phyloP scores from a whole-genome alignment of 306 rosid genomes.

The Ammopiptanthus mongolicus region DNA sequence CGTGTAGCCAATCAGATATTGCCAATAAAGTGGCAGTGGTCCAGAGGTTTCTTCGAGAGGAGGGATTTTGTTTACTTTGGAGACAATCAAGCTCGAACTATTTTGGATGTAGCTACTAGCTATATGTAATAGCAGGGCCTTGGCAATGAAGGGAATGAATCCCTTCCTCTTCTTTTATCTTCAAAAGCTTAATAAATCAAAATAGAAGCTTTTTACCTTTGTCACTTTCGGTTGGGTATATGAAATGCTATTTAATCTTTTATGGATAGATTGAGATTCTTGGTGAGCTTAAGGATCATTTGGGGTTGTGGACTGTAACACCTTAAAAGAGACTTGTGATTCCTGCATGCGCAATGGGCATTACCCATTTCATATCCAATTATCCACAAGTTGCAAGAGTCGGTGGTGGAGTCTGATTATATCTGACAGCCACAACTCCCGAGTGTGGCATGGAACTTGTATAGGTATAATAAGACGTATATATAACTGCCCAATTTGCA shows the following conservation, averaged over 20 bases:
- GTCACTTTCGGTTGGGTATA: background rate
- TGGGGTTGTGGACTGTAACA: too few relatives aligned
- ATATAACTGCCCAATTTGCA: conserved; percentile 16
- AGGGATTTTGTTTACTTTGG: background rate
- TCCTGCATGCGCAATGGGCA: conserved; percentile 8
- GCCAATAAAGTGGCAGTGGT: background rate
- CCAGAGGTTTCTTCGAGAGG: background rate
- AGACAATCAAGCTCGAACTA: background rate
- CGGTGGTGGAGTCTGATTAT: background rate
- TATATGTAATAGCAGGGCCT: background rate
- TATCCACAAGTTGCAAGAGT: background rate
- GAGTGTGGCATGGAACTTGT: background rate
- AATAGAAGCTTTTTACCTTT: background rate
- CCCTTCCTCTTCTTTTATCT: background rate
- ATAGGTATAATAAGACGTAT: background rate
- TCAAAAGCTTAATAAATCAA: background rate
- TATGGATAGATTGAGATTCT: conserved; percentile 11
- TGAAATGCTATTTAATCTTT: background rate
- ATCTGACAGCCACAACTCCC: conserved; percentile 1
- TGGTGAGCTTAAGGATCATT: too few relatives aligned
- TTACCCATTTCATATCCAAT: background rate
- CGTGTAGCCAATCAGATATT: background rate
- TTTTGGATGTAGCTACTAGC: background rate
- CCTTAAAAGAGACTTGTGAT: background rate
- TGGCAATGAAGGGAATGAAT: background rate